Percentiles rank a stretch among this genome's conserved stretches.
phyloP scores from a whole-genome alignment of 208 protist genomes.

The Wallacemonas sp. region DNA sequence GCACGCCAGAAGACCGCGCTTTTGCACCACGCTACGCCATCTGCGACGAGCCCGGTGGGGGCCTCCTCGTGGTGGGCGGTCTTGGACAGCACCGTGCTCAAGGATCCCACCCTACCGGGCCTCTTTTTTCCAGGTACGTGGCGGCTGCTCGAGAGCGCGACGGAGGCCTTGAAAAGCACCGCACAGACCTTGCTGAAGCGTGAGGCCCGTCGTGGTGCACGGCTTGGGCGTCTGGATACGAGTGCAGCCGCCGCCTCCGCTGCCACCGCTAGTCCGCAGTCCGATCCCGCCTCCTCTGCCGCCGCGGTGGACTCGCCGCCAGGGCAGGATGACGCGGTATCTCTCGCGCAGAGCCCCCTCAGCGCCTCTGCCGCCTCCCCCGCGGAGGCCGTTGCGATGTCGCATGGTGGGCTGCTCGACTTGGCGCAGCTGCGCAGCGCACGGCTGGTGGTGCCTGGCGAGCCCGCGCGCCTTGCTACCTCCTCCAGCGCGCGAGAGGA shows the following conservation, averaged over 20 bases:
- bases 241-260: background rate
- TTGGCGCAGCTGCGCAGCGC: too few species aligned
- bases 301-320: too few species aligned
- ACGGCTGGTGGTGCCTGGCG: too few species aligned
- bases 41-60: background rate
- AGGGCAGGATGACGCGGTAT: too few species aligned
- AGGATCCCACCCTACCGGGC: slow-evolving; percentile 43
- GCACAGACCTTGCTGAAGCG: slow-evolving; percentile 2
- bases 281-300: too few species aligned
- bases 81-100: slow-evolving; percentile 46
- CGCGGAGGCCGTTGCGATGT: too few species aligned
- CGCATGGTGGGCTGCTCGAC: too few species aligned
- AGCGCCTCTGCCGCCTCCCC: too few species aligned
- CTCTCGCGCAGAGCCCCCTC: too few species aligned
- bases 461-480: background rate
- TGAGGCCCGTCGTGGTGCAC: background rate
- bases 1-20: slow-evolving; percentile 31
- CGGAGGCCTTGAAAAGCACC: slow-evolving; percentile 20
- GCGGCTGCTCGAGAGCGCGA: slow-evolving; percentile 36
- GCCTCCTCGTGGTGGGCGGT: slow-evolving; percentile 42
- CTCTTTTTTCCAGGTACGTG: slow-evolving; percentile 38
- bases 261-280: background rate
- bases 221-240: background rate
- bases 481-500: background rate
- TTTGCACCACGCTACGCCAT: background rate